Conservation (phyloP, 371 early-diverging fungal species). For the Mucor racemosus region DNA sequence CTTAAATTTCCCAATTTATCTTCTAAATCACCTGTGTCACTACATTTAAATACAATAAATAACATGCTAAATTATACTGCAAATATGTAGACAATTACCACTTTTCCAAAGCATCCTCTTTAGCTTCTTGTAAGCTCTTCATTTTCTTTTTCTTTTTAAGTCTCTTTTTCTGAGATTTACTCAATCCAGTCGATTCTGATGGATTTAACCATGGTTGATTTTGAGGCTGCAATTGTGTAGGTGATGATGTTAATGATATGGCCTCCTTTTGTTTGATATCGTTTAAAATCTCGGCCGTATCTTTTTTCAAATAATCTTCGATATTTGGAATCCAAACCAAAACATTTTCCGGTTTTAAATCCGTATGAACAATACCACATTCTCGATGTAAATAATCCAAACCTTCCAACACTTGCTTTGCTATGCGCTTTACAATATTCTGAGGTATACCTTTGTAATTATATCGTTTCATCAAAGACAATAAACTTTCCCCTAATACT, state of each 20-base stretch:
- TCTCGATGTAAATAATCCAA: constrained; percentile 94
- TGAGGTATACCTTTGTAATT: constrained; percentile 79
- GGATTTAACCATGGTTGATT: constrained; percentile 12
- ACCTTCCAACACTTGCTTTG: constrained; percentile 87
- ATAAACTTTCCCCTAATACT: constrained; percentile 93
- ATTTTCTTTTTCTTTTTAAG: constrained; percentile 40
- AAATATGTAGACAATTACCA: neutral
- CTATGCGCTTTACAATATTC: constrained; percentile 84
- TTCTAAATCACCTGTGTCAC: constrained; percentile 10
- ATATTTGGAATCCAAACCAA: constrained; percentile 88
- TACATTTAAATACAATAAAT: neutral
- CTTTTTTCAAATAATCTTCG: constrained; percentile 47
- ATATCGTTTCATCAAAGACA: constrained; percentile 81
- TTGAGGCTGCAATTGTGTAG: neutral
- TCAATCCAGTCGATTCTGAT: constrained; percentile 26
- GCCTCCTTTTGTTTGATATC: constrained; percentile 16
- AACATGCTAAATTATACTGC: neutral
- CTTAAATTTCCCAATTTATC: constrained; percentile 16
- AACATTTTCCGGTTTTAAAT: constrained; percentile 97
- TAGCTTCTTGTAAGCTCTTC: constrained; percentile 23
- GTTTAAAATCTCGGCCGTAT: constrained; percentile 25
- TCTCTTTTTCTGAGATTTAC: constrained; percentile 44
- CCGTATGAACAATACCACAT: constrained; percentile 98
- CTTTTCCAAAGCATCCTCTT: constrained; percentile 11
- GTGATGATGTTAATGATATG: neutral